Percentiles rank a stretch among this genome's conserved stretches.
phyloP scores from a whole-genome alignment of 129 eudicot species.

The Lactuca sativa region DNA sequence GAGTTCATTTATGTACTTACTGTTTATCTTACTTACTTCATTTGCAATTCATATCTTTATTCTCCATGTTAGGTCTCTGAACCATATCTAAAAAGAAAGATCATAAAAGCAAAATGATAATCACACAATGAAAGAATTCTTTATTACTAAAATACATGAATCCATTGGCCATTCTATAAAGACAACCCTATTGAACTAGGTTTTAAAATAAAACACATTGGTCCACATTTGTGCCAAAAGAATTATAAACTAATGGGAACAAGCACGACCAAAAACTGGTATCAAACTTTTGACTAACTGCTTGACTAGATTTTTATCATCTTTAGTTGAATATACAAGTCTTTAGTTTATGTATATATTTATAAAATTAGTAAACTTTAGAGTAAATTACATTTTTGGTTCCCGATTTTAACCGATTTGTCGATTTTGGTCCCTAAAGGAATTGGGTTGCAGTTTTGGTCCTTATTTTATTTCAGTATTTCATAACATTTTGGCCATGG shows the following conservation, averaged over 20 bases:
- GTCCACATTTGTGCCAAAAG: slow-evolving; percentile 40
- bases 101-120: slow-evolving; percentile 16
- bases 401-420: background rate
- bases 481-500: background rate
- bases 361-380: slow-evolving; percentile 18
- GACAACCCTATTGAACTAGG: slow-evolving; percentile 36
- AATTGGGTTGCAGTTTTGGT: background rate
- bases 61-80: slow-evolving; percentile 31
- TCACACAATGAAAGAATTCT: slow-evolving; percentile 12
- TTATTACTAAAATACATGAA: background rate
- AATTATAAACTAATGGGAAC: slow-evolving; percentile 33
- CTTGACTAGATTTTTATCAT: slow-evolving; percentile 23
- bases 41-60: slow-evolving; percentile 68
- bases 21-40: slow-evolving; percentile 49
- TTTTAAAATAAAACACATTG: slow-evolving; percentile 16
- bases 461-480: too few relatives aligned
- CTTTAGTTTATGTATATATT: background rate
- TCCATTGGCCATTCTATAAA: slow-evolving; percentile 30
- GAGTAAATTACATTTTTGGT: background rate
- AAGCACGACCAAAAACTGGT: slow-evolving; percentile 36
- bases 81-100: slow-evolving; percentile 37
- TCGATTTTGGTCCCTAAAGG: background rate
- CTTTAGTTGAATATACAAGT: slow-evolving; percentile 14
- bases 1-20: slow-evolving; percentile 22
- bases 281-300: slow-evolving; percentile 46